Conservation (phyloP, 1,139 yeast species). For the Hansenula sp. region DNA sequence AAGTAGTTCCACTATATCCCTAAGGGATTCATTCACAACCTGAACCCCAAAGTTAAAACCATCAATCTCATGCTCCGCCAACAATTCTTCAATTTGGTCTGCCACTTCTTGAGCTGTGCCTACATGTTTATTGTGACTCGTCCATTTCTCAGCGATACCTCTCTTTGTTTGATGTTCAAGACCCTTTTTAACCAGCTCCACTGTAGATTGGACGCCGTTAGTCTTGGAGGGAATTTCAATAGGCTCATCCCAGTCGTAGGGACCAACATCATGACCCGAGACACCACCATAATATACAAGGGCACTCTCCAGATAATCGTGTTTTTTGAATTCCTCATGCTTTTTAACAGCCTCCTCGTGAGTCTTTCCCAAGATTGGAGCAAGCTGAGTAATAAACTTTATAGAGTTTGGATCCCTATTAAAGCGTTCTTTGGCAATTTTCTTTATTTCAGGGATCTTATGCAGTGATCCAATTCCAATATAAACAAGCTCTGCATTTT, state of each 20-base stretch:
- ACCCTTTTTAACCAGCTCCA: neutral
- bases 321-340: neutral
- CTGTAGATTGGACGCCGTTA: neutral
- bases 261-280: neutral
- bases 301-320: neutral
- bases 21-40: conserved; percentile 24
- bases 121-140: conserved; percentile 18
- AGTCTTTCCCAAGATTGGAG: conserved; percentile 26
- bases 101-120: neutral
- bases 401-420: conserved; percentile 24
- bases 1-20: neutral
- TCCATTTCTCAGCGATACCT: neutral
- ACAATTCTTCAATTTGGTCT: conserved; percentile 23
- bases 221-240: neutral
- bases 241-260: neutral
- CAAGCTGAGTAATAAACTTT: conserved; percentile 23
- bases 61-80: conserved; percentile 30
- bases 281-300: neutral
- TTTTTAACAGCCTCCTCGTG: conserved; percentile 27
- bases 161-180: neutral
- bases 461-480: conserved; percentile 23
- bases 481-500: conserved; percentile 38
- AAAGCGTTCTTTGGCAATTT: conserved; percentile 17
- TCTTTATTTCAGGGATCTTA: conserved; percentile 20
- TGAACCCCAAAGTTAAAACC: conserved; percentile 29